Base-by-base conservation (phyloP, 331 rosid species). In the Acacia concinna region DNA sequence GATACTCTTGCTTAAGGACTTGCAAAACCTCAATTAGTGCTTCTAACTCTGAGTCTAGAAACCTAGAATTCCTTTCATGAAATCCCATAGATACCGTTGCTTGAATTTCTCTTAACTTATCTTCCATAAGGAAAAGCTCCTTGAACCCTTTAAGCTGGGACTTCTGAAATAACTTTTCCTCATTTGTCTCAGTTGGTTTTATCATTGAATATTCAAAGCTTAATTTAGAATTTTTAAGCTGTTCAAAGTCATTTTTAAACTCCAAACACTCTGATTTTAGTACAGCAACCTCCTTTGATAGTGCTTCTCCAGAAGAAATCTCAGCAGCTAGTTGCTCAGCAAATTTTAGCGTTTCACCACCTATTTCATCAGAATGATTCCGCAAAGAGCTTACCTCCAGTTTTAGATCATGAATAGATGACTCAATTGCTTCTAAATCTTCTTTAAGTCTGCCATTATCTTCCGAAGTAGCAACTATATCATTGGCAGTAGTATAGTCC, bases 251-350 rank as follows among this genome's bases (percentile, higher is more conserved):
- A 68, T 82, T 84, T 91, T 90, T 96, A 68, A 96, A 84, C 81
- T 85, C 87, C 65, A 88, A 86, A 86, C 97, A 91, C 83, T 91
- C 97, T 21, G 91, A 89, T 84, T 92, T 89, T 80, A 93, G 85
- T 35, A 77, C 78, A 49, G 86, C 79, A 76, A 96, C 93, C 88
- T 96, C 98, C 73, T 87, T 89, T 49, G 88, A 86, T 59, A 96
- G 84, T 68, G 69, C 86, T 87, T 93, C 92, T 31, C 99, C 92
- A 4, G 97, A 91, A 68, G 90, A 84, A 78, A 94, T 86, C 91
- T 96, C 99, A 25, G 90, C 81, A 81, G 88, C 87, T 83, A 96
- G 91, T 78, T 91, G 92, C 86, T 84, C 77, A 51, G 93, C 74
- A 79, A 93, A 79, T 47, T 78, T 92, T 31, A 87, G 87, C 32